Conservation (phyloP, 2,329 filamentous ascomycete species). For the Fulvia fulva region DNA sequence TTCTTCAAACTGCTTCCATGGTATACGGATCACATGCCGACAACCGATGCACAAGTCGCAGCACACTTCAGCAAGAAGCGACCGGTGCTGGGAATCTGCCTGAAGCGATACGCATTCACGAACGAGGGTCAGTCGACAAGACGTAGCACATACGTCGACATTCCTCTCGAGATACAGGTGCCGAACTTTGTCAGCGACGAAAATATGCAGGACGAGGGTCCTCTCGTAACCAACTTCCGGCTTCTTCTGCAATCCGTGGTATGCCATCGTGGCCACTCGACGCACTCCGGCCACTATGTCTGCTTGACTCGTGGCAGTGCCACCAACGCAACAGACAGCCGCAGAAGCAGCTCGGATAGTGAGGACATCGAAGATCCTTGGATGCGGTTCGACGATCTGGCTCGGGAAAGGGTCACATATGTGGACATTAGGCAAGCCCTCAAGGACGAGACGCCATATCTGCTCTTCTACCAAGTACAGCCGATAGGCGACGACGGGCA, state of each 20-base stretch:
- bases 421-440: slow-evolving; percentile 76
- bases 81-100: slow-evolving; percentile 84
- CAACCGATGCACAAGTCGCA: slow-evolving; percentile 75
- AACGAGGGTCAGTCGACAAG: slow-evolving; percentile 64
- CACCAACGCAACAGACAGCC: slow-evolving; percentile 29
- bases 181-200: slow-evolving; percentile 89
- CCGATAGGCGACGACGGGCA: slow-evolving; percentile 70
- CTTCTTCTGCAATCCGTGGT: slow-evolving; percentile 86
- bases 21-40: slow-evolving; percentile 68
- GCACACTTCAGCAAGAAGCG: slow-evolving; percentile 76
- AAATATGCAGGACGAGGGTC: slow-evolving; percentile 60
- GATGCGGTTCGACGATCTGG: slow-evolving; percentile 91
- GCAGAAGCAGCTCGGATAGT: slow-evolving; percentile 20
- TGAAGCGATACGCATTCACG: slow-evolving; percentile 83
- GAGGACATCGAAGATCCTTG: slow-evolving; percentile 71
- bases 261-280: slow-evolving; percentile 81
- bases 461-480: slow-evolving; percentile 92
- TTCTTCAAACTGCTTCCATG: slow-evolving; percentile 94
- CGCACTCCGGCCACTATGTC: slow-evolving; percentile 89
- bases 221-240: slow-evolving; percentile 83
- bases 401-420: slow-evolving; percentile 64
- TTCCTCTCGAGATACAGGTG: slow-evolving; percentile 75
- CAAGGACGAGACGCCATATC: slow-evolving; percentile 84
- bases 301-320: slow-evolving; percentile 73
- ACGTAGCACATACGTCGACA: slow-evolving; percentile 82